Conservation (phyloP, 2,329 filamentous ascomycete species). For the Pseudocercospora crystallina region DNA sequence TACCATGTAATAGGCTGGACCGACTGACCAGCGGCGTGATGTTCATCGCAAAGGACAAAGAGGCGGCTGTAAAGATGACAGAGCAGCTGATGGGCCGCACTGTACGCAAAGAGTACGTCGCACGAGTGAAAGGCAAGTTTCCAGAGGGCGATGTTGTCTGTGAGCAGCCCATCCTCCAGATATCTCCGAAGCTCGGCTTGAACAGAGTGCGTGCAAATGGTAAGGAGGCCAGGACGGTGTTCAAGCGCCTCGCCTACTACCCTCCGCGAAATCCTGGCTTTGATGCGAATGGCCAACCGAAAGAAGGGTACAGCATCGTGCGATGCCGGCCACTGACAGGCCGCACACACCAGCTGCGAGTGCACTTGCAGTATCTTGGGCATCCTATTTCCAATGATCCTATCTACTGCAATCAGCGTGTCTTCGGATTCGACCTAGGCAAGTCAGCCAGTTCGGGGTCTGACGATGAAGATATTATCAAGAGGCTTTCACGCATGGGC, state of each 20-base stretch:
- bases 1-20: conserved; percentile 90
- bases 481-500: conserved; percentile 81
- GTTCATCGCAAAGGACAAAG: conserved; percentile 88
- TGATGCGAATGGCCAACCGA: conserved; percentile 18
- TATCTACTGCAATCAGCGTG: conserved; percentile 91
- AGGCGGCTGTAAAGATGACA: conserved; percentile 74
- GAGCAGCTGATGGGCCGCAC: conserved; percentile 75
- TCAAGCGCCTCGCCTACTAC: conserved; percentile 91
- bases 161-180: conserved; percentile 88
- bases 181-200: conserved; percentile 90
- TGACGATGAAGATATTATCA: conserved; percentile 86
- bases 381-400: conserved; percentile 97
- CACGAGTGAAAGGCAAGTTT: conserved; percentile 85
- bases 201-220: conserved; percentile 94
- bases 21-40: conserved; percentile 93
- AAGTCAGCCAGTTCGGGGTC: conserved; percentile 65
- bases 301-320: conserved; percentile 81
- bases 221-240: conserved; percentile 85
- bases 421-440: conserved; percentile 82
- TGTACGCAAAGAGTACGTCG: conserved; percentile 93
- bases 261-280: conserved; percentile 43
- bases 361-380: conserved; percentile 90
- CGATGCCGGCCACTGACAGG: conserved; percentile 91
- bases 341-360: conserved; percentile 89
- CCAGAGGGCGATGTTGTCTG: conserved; percentile 89